Evolutionary conservation across 2,329 filamentous ascomycete genomes (phyloP), one percentile per base, ranked within the genome.

Genomic region (Ceratocystis huliohia): DNA sequence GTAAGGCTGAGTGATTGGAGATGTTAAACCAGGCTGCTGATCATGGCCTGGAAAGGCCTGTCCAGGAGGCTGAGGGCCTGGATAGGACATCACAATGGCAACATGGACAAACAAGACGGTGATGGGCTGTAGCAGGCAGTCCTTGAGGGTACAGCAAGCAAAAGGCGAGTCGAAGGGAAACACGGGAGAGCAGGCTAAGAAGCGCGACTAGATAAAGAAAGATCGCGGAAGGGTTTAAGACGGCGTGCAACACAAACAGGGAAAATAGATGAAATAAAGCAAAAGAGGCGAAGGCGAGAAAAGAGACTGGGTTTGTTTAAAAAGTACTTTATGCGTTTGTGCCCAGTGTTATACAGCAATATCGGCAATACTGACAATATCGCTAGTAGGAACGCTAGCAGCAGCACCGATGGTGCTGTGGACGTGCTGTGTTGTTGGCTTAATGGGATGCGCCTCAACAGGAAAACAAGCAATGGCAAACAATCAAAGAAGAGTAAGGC

Each of bases 71-170:
- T 73, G 69, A 63, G 69, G 67, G 70, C 73, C 73, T 69, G 72
- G 71, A 72, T 74, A 76, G 71, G 72, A 76, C 74, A 78, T 76
- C 70, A 70, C 74, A 72, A 71, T 69, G 61, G 46, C 50, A 25
- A 57, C 68, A 69, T 69, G 63, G 63, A 68, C 65, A n/a, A 25
- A 22, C 56, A 13, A 59, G 17, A 37, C 25, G 5, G 8, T 30
- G 28, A 2, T 59, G 56, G 56, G n/a, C 17, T n/a, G 25, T 30
- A 3, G 56, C 15, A 59, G 56, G 28, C 17, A 15, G 33, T n/a
- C 25, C 56, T 33, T 17, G 28, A 8, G 33, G 17, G 15, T 59
- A n/a, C 17, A 20, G 28, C 10, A 17, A 30, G 13, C 5, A n/a
- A 30, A 30, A 30, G 17, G 56, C 28, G 56, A 59, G 28, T 59